phyloP scores from a whole-genome alignment of 495 filamentous ascomycete genomes.

The Lophium mytilinum region DNA sequence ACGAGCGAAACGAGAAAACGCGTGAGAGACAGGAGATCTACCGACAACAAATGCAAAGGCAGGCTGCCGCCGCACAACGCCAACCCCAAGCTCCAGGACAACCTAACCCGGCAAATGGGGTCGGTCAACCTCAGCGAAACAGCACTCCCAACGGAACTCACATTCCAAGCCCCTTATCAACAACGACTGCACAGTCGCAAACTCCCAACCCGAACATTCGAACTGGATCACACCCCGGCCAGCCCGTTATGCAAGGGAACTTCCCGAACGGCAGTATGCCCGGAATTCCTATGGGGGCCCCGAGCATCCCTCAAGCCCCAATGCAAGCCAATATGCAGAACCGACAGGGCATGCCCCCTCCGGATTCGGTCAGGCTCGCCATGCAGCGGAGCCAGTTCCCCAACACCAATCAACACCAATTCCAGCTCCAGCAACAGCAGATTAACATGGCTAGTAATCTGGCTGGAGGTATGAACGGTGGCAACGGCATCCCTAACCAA shows the following conservation, averaged over 20 bases:
- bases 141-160: conserved; percentile 13
- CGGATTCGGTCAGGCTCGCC: conserved; percentile 41
- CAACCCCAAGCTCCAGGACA: conserved; percentile 17
- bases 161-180: conserved; percentile 8
- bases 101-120: conserved; percentile 14
- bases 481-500: conserved; percentile 24
- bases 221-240: conserved; percentile 5
- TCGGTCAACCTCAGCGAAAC: conserved; percentile 17
- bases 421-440: conserved; percentile 29
- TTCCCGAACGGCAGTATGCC: conserved; percentile 45
- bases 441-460: conserved; percentile 22
- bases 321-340: conserved; percentile 56
- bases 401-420: conserved; percentile 27
- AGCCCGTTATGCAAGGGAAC: conserved; percentile 18
- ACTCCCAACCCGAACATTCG: conserved; percentile 11
- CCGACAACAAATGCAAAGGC: conserved; percentile 51
- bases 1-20: conserved; percentile 71
- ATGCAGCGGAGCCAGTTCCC: conserved; percentile 24
- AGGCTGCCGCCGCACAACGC: conserved; percentile 12
- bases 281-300: conserved; percentile 50
- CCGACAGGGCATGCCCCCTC: conserved; percentile 50
- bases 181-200: conserved; percentile 9
- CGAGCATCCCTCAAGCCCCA: conserved; percentile 61
- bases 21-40: conserved; percentile 65
- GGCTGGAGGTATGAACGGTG: conserved; percentile 8